Evolutionary conservation across 1,284 basidiomycete genomes (phyloP).

Genomic region (Inonotus hispidus): DNA sequence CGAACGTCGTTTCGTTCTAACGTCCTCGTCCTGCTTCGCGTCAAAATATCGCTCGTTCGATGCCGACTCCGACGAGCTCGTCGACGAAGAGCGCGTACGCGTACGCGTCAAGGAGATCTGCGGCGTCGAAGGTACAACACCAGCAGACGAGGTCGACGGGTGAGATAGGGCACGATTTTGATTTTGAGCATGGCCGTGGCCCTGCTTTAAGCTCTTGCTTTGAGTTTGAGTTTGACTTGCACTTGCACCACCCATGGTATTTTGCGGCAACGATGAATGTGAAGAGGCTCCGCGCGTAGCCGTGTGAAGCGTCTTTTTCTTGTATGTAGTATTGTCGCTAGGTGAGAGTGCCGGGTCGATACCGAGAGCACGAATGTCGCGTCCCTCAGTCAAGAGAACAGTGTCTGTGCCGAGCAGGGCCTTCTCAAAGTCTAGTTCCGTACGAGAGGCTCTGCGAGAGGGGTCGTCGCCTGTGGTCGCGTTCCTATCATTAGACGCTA

Average conservation of each 20-base stretch:
- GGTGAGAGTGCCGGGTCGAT: slow-evolving; percentile 36
- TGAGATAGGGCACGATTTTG: background rate
- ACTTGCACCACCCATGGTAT: background rate
- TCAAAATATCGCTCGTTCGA: slow-evolving; percentile 58
- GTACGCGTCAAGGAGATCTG: slow-evolving; percentile 20
- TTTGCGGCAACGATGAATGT: slow-evolving; percentile 38
- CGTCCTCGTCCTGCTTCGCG: slow-evolving; percentile 50
- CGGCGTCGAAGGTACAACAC: background rate
- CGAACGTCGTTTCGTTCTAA: slow-evolving; percentile 70
- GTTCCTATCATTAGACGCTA: slow-evolving; percentile 42
- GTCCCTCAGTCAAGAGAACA: slow-evolving; percentile 57
- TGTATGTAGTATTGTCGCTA: slow-evolving; percentile 17
- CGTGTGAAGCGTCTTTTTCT: slow-evolving; percentile 7
- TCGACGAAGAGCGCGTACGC: slow-evolving; percentile 33
- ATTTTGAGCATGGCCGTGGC: background rate
- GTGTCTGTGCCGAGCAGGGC: slow-evolving; percentile 62
- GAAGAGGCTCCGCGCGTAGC: slow-evolving; percentile 21
- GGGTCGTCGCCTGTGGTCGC: slow-evolving; percentile 32
- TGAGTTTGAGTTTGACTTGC: background rate
- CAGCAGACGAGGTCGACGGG: slow-evolving; percentile 9
- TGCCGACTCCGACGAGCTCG: slow-evolving; percentile 35
- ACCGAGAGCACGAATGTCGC: slow-evolving; percentile 63
- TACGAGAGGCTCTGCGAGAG: slow-evolving; percentile 51
- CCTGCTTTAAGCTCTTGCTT: background rate
- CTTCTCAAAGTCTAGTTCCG: slow-evolving; percentile 74